A percentile compares a stretch with the other conserved stretches of the same genome.
phyloP scores from a whole-genome alignment of 2,329 filamentous ascomycete species.

The Penicillium brasilianum region DNA sequence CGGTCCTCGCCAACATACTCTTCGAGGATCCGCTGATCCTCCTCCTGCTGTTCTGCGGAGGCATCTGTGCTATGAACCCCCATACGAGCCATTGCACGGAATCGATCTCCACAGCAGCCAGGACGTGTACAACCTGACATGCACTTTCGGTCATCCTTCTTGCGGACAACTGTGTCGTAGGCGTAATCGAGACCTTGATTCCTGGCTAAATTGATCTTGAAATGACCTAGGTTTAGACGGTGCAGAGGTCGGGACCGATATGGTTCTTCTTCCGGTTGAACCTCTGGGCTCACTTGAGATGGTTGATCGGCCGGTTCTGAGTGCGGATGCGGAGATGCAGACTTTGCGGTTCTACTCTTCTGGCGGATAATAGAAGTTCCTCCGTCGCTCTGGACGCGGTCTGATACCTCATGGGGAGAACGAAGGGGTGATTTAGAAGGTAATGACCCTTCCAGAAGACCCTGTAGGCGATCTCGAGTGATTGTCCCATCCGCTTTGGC shows the following conservation, averaged over 20 bases:
- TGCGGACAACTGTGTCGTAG: conserved; percentile 75
- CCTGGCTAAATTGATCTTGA: conserved; percentile 76
- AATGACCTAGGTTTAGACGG: conserved; percentile 70
- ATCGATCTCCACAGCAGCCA: conserved; percentile 76
- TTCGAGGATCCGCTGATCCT: conserved; percentile 48
- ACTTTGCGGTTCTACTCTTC: background rate
- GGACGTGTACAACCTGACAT: conserved; percentile 75
- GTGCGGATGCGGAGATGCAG: background rate
- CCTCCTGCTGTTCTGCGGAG: conserved; percentile 19
- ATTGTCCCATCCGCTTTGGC: conserved; percentile 6
- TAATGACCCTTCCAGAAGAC: conserved; percentile 39
- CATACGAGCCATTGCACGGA: conserved; percentile 66
- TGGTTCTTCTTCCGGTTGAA: conserved; percentile 44
- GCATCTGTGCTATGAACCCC: conserved; percentile 39
- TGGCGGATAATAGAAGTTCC: background rate
- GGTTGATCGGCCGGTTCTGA: conserved; percentile 1
- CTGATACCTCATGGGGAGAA: background rate
- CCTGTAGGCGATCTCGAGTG: conserved; percentile 35
- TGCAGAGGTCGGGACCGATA: conserved; percentile 64
- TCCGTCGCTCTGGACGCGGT: background rate
- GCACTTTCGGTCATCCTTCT: conserved; percentile 69
- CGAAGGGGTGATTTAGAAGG: conserved; percentile 30
- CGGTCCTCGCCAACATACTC: conserved; percentile 59
- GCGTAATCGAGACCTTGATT: conserved; percentile 76
- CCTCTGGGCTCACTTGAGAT: conserved; percentile 15